A percentile compares a stretch with the other conserved stretches of the same genome.
phyloP scores from a whole-genome alignment of 306 rosid genomes.

The Abrus pulchellus region DNA sequence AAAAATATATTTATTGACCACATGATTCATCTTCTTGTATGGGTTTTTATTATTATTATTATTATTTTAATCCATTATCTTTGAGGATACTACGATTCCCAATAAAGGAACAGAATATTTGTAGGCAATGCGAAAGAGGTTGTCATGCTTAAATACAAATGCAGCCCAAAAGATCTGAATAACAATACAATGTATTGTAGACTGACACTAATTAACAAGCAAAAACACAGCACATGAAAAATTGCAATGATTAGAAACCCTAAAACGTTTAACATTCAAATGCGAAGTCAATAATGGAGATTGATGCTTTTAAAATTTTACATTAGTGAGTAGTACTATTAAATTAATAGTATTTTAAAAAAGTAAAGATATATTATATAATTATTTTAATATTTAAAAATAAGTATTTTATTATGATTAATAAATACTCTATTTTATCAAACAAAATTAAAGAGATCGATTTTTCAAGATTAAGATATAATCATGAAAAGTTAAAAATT shows the following conservation, averaged over 20 bases:
- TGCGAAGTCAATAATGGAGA: constrained; percentile 9
- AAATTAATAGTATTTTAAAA: too few species aligned
- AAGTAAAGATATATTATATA: too few species aligned
- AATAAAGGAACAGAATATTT: constrained; percentile 29
- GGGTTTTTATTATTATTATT: not conserved
- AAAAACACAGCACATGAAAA: not conserved
- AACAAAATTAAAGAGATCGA: too few species aligned
- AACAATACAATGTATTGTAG: not conserved
- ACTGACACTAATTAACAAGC: not conserved
- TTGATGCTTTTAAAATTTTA: not conserved
- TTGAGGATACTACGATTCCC: constrained; percentile 14
- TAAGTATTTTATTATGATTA: too few species aligned
- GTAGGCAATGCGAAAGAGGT: not conserved
- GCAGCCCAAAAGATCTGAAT: constrained; percentile 14
- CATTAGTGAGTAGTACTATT: too few species aligned
- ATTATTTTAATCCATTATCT: not conserved
- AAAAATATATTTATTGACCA: not conserved
- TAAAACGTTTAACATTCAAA: constrained; percentile 9
- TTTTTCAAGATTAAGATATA: too few species aligned
- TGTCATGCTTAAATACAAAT: not conserved
- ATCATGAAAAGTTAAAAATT: too few species aligned
- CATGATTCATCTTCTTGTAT: constrained; percentile 18
- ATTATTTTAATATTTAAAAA: too few species aligned
- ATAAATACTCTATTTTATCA: too few species aligned
- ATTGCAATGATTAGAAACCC: constrained; percentile 19